These are phyloP conservation scores for Emergomyces africanus DNA, from an alignment of 2,329 filamentous ascomycete genomes.

Conservation along the genomic window DNA sequence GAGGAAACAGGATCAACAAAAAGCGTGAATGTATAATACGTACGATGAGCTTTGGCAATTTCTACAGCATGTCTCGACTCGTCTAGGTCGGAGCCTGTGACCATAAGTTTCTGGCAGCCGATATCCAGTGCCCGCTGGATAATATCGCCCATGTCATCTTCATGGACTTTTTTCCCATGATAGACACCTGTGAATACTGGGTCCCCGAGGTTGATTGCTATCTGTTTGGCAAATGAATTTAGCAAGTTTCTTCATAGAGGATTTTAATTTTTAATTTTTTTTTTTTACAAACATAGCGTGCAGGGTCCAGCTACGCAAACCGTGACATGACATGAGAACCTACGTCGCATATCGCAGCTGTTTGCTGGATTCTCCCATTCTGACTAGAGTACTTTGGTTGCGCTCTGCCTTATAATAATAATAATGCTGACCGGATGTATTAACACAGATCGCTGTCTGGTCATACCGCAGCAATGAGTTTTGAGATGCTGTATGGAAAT, in stretches of 20 bases:
- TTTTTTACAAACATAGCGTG: background rate
- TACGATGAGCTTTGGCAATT: slow-evolving; percentile 62
- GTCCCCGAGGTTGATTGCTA: slow-evolving; percentile 94
- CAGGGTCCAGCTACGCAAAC: background rate
- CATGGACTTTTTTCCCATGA: slow-evolving; percentile 56
- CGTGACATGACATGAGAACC: slow-evolving; percentile 12
- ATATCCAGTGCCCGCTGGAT: slow-evolving; percentile 63
- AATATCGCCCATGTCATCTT: slow-evolving; percentile 45
- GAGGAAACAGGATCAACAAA: background rate
- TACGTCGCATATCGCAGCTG: slow-evolving; percentile 37
- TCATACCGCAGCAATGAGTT: background rate
- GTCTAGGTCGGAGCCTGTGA: slow-evolving; percentile 77
- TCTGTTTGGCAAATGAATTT: slow-evolving; percentile 27
- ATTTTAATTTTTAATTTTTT: background rate
- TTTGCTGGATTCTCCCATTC: slow-evolving; percentile 23
- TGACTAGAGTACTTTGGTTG: slow-evolving; percentile 5
- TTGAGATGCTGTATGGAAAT: background rate
- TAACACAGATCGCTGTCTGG: background rate
- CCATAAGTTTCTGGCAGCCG: slow-evolving; percentile 79
- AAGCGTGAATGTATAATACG: slow-evolving; percentile 26
- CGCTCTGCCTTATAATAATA: background rate
- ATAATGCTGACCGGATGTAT: slow-evolving; percentile 5
- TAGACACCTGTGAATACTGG: slow-evolving; percentile 78
- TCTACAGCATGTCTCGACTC: slow-evolving; percentile 64
- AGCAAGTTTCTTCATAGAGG: background rate